Base-by-base conservation (phyloP, 768 basidiomycete genomes). In the Jaapia argillacea region DNA sequence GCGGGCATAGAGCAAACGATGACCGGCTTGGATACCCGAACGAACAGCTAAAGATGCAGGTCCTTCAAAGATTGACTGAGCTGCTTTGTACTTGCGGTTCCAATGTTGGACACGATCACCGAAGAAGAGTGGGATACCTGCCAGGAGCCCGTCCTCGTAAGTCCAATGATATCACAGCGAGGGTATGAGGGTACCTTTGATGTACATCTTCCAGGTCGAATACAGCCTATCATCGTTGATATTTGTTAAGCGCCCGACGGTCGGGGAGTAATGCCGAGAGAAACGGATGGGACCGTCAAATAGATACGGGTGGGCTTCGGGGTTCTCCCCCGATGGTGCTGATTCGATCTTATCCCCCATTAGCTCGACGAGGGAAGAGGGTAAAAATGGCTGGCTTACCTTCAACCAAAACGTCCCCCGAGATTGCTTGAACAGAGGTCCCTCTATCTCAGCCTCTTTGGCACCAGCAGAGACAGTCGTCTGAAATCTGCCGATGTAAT, bases 251-350 rank as follows among this genome's bases (percentile, higher is more conserved):
- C 61, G 64, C 22, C 85, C 85, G 35, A 84, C 69, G 0, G 77
- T 79, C 0, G 83, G 84, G 3, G 82, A 85, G 59, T 65, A 75
- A 54, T 88, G 84, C 3, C 73, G 66, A 10, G 84, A 78, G 58
- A 69, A 87, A 40, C 80, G 79, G 43, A 83, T 67, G 23, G 84
- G 85, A 0, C 85, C 84, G 49, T 81, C 75, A 60, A 86, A 88
- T 43, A 69, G 66, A 60, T 85, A 87, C 5, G 75, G 74, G 37
- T 65, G 65, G 21, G 55, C 44, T 25, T 57, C 49, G 0, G 73
- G 67, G 23, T 70, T 54, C 13, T 65, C 64, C 3, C 51, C 51
- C 0, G 78, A 67, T 2, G 73, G 72, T 3, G 53, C 65, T 40
- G 71, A 69, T 4, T 79, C 73, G 36, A 84, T 77, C 82, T 85